phyloP scores from a whole-genome alignment of 441 rosid species.

The Pelargonium fulgidum region DNA sequence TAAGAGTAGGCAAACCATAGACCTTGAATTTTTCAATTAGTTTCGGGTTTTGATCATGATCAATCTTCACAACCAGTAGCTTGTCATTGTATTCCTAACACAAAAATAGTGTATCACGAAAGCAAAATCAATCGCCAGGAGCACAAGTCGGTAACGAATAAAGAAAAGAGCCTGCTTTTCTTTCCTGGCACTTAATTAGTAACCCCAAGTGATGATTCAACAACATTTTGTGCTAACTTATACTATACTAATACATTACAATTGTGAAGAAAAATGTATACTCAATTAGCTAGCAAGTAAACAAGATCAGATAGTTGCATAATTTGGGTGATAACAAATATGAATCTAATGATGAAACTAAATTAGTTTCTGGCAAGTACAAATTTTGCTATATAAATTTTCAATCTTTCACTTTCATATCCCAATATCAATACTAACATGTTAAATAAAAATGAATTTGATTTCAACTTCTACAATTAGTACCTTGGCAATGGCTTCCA shows the following conservation, averaged over 20 bases:
- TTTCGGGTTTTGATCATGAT: conserved; percentile 58
- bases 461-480: neutral
- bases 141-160: too few species aligned
- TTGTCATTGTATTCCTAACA: conserved; percentile 55
- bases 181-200: too few species aligned
- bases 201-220: neutral
- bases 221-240: neutral
- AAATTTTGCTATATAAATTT: neutral
- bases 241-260: neutral
- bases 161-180: too few species aligned
- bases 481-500: conserved; percentile 63
- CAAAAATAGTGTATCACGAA: neutral
- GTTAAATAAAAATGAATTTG: neutral
- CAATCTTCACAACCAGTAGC: conserved; percentile 65
- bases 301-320: neutral
- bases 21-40: conserved; percentile 56
- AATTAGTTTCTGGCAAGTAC: neutral
- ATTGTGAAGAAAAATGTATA: neutral
- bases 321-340: neutral
- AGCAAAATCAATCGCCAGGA: too few species aligned
- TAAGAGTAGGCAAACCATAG: conserved; percentile 66
- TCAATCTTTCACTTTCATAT: too few species aligned
- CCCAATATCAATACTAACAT: too few species aligned
- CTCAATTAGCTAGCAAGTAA: neutral
- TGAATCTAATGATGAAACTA: too few species aligned